These are phyloP conservation scores for Pulveroboletus sp. DNA, from an alignment of 768 basidiomycete species.

Conservation along the genomic window DNA sequence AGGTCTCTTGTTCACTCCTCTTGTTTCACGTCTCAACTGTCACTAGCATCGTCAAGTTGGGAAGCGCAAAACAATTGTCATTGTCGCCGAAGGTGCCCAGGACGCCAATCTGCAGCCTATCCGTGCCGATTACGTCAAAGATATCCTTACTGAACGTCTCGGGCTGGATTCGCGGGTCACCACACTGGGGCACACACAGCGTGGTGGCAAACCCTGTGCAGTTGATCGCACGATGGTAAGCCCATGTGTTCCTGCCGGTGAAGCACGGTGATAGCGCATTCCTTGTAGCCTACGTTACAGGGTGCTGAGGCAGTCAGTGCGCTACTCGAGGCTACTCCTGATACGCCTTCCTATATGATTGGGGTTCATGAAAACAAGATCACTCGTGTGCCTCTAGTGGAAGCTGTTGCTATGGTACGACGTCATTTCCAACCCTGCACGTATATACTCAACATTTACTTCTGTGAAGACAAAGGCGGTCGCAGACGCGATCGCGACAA, in stretches of 20 bases:
- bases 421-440: neutral
- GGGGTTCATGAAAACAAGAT: slow-evolving; percentile 95
- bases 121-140: slow-evolving; percentile 84
- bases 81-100: slow-evolving; percentile 94
- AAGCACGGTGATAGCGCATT: slow-evolving; percentile 3
- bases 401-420: slow-evolving; percentile 83
- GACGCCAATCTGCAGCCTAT: slow-evolving; percentile 90
- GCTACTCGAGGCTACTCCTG: slow-evolving; percentile 77
- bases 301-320: slow-evolving; percentile 91
- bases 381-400: slow-evolving; percentile 82
- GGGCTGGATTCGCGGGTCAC: slow-evolving; percentile 95
- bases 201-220: slow-evolving; percentile 92
- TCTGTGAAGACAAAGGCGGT: slow-evolving; percentile 74
- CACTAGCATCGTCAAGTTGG: slow-evolving; percentile 82
- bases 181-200: slow-evolving; percentile 93
- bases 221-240: slow-evolving; percentile 86
- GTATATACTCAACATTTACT: slow-evolving; percentile 5
- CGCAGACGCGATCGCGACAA: slow-evolving; percentile 70
- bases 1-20: slow-evolving; percentile 23
- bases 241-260: neutral
- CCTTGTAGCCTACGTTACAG: slow-evolving; percentile 86
- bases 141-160: slow-evolving; percentile 78
- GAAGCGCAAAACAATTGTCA: slow-evolving; percentile 97
- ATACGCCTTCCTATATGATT: slow-evolving; percentile 96
- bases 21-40: neutral